Base-by-base conservation (phyloP, 768 basidiomycete genomes). In the Macrolepiota fuliginosa region DNA sequence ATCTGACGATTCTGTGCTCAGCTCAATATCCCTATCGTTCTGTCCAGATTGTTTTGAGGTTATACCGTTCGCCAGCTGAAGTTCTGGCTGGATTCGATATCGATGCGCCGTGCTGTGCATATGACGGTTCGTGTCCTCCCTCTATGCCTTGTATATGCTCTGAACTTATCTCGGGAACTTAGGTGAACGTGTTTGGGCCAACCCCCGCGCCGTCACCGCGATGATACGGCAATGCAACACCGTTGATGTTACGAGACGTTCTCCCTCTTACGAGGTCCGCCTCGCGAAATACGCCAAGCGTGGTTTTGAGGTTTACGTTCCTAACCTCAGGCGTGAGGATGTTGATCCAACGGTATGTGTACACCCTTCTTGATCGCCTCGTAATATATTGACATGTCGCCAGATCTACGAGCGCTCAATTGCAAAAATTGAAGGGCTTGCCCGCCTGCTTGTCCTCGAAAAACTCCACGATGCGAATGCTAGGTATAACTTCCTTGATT, bases 221-320 rank as follows among this genome's bases (percentile, higher is more conserved):
- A 80, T 83, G 80, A 87, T 88, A 81, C 82, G 83, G n/a, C 85
- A 88, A 68, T 79, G 79, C 72, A 87, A 87, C 68, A 84, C 82
- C 0, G 79, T 85, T 55, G 86, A 86, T 66, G 78, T 85, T 73
- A 82, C 83, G 4, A 74, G 85, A n/a, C 78, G 86, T 37, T 86
- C 85, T 1, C 85, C 85, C 1, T 87, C 86, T 11, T 85, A 88
- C 64, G 86, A 87, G 74, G 79, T 86, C 27, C 78, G 86, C 2
- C 77, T 87, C 9, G 74, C 82, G 19, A 88, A 88, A 68, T 86
- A 88, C 69, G 76, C 82, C 0, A 64, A 72, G 4, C 74, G 86
- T 7, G 80, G 73, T 5, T 86, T 83, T 61, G 86, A 88, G 67
- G 77, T 87, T 22, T 82, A 82, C 62, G 79, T 87, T 5, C 84